phyloP scores from a whole-genome alignment of 352 stramenopile genomes.

The Phytophthora melonis region DNA sequence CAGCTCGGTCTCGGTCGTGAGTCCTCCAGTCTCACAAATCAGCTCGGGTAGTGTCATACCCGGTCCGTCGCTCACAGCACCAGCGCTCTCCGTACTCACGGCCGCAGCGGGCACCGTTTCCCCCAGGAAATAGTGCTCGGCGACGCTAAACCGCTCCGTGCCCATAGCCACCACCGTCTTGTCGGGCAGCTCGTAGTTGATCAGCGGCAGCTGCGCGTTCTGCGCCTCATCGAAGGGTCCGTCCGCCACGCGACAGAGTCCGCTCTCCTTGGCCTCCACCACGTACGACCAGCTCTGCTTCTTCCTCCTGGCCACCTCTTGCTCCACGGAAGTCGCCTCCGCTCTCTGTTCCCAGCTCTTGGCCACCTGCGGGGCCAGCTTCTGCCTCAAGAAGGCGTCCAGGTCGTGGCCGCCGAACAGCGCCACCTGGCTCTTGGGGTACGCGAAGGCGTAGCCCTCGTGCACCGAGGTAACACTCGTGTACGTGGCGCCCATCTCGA shows the following conservation, averaged over 20 bases:
- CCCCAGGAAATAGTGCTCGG: conserved; percentile 88
- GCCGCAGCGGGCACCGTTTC: conserved; percentile 21
- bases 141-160: conserved; percentile 89
- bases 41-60: conserved; percentile 71
- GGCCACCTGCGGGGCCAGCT: conserved; percentile 57
- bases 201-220: conserved; percentile 78
- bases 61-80: conserved; percentile 12
- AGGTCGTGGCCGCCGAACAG: conserved; percentile 74
- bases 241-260: conserved; percentile 76
- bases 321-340: conserved; percentile 24
- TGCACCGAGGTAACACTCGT: conserved; percentile 82
- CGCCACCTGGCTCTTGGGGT: conserved; percentile 66
- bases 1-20: conserved; percentile 77
- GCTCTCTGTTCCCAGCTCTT: conserved; percentile 11
- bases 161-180: conserved; percentile 87
- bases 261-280: conserved; percentile 80
- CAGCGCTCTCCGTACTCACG: not conserved
- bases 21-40: conserved; percentile 66
- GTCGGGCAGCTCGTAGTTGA: conserved; percentile 85
- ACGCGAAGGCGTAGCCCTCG: conserved; percentile 80
- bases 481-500: conserved; percentile 84
- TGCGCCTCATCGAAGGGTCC: conserved; percentile 73
- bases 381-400: conserved; percentile 67
- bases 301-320: conserved; percentile 41
- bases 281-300: conserved; percentile 66